Conservation (phyloP, 306 rosid genomes). For the Vachellia pachyceras region DNA sequence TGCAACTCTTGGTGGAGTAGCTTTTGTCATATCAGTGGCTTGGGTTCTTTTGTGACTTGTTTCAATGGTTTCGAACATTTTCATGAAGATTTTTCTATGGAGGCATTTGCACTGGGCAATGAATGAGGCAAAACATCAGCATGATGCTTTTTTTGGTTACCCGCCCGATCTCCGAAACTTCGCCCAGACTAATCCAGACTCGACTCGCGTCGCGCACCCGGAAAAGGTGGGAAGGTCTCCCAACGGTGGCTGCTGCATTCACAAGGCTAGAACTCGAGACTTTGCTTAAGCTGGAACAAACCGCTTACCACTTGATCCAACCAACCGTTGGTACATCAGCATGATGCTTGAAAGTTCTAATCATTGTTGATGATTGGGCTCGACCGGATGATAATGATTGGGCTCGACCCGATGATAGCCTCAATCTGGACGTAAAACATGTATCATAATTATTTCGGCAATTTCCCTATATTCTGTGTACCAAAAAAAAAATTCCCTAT, state of each 20-base stretch:
- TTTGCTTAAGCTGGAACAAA: too few species aligned
- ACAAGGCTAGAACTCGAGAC: too few species aligned
- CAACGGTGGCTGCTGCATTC: too few species aligned
- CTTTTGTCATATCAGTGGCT: conserved; percentile 37
- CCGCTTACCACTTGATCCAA: too few species aligned
- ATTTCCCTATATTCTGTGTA: neutral
- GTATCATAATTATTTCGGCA: neutral
- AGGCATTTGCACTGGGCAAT: conserved; percentile 13
- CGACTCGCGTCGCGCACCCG: too few species aligned
- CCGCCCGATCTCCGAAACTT: too few species aligned
- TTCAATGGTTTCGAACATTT: neutral
- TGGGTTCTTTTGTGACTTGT: conserved; percentile 5
- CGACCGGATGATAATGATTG: conserved; percentile 22
- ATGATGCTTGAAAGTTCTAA: conserved; percentile 18
- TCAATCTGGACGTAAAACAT: neutral
- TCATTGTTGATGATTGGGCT: conserved; percentile 12
- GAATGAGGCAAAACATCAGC: conserved; percentile 16
- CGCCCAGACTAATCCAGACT: too few species aligned
- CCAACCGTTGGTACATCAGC: too few species aligned
- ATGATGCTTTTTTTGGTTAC: too few species aligned
- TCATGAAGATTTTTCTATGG: neutral
- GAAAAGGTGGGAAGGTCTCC: too few species aligned
- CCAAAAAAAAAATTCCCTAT: too few species aligned
- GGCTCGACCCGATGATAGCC: conserved; percentile 1
- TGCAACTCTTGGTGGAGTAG: conserved; percentile 48